Evolutionary conservation across 2,329 filamentous ascomycete species (phyloP).

Genomic region (Fusarium sp.): DNA sequence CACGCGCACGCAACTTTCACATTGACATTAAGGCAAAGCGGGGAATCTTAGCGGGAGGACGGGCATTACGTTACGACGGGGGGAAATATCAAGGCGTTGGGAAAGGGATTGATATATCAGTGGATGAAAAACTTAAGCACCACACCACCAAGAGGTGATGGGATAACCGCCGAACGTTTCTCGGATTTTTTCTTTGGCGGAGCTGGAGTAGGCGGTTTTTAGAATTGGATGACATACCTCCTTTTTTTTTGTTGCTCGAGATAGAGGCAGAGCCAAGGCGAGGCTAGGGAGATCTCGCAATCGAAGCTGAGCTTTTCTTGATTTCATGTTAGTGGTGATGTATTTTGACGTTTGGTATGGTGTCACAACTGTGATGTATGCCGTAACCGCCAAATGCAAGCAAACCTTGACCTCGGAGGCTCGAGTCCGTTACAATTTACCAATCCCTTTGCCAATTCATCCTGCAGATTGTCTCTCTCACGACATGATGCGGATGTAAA

Average conservation of each 20-base stretch:
- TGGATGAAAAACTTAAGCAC: conserved; percentile 14
- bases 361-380: neutral
- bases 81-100: conserved; percentile 40
- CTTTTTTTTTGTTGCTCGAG: conserved; percentile 26
- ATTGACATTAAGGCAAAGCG: conserved; percentile 45
- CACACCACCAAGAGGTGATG: conserved; percentile 6
- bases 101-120: conserved; percentile 39
- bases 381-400: neutral
- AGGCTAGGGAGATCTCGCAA: conserved; percentile 28
- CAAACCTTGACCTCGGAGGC: neutral
- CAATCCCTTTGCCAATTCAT: neutral
- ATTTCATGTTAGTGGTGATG: neutral
- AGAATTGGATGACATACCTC: conserved; percentile 39
- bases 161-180: conserved; percentile 25
- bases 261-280: conserved; percentile 36
- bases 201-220: conserved; percentile 39
- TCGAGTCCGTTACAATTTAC: neutral
- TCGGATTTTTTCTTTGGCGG: conserved; percentile 25
- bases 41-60: conserved; percentile 44
- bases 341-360: neutral
- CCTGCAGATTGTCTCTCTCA: neutral
- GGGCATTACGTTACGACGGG: conserved; percentile 40
- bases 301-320: conserved; percentile 16
- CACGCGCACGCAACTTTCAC: conserved; percentile 30
- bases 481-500: neutral